Base-by-base conservation (phyloP, 441 rosid species). In the Populus hybrid region DNA sequence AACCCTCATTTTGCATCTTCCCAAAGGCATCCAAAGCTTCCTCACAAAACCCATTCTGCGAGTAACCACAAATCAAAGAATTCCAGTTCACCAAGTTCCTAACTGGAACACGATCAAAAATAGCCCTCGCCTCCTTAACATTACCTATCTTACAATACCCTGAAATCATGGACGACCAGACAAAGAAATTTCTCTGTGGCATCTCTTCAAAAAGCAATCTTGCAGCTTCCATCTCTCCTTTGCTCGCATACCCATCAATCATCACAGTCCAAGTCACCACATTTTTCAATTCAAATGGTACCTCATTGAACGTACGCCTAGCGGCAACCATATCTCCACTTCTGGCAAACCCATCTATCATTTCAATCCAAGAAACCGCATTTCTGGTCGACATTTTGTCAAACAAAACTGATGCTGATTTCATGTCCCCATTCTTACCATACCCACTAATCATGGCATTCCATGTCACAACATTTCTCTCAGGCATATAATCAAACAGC, bases 401-500 rank as follows among this genome's bases (percentile, higher is more conserved):
- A 65, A 90, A 92, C 77, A 92, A 76, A 28, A 69, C 4, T 31
- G 64, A 82, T 3, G 94, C 93, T 64, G 84, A 83, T 3, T 74
- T 56, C 77, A 33, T 66, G 74, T 87, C 83, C 23, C 84, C 88
- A 76, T 77, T 80, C n/a, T 82, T 53, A 79, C 87, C 76, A 72
- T 81, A 86, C 76, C 91, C 93, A 75, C 88, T 88, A 18, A 92
- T 82, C 92, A 90, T 86, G 1, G 92, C 89, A 77, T 92, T 92
- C 94, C 89, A 89, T n/a, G 90, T 83, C 33, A 87, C 89, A 0
- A 85, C 84, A 75, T 87, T 91, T 86, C 86, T 88, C 6, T 82
- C 83, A 40, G 89, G 87, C 89, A 90, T 89, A 80, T 56, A 77
- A 35, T 90, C 91, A 73, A 91, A 91, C 88, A 91, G 6, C 0